Percentiles rank a stretch among this genome's conserved stretches.
These are phyloP conservation scores for Ziziphus jujuba DNA, from an alignment of 306 rosid genomes.

Conservation along the genomic window DNA sequence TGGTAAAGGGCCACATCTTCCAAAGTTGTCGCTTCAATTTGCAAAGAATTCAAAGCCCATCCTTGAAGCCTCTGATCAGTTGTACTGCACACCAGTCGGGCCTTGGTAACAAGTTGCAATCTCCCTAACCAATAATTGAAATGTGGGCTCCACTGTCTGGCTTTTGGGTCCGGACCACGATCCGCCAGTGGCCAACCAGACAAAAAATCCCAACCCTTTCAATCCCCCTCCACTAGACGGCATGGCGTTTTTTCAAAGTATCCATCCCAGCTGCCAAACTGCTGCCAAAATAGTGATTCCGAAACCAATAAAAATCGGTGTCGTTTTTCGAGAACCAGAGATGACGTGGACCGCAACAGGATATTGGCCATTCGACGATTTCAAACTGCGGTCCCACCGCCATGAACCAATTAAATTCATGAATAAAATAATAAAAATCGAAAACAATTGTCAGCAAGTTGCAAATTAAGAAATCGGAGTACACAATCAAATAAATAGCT, in stretches of 20 bases:
- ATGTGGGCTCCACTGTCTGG: background rate
- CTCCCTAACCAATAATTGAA: no score
- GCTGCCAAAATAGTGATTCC: slow-evolving; percentile 21
- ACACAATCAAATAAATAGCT: no score
- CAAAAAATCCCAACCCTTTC: background rate
- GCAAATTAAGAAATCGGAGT: background rate
- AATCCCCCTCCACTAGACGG: no score
- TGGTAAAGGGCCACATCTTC: no score
- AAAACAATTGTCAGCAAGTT: background rate
- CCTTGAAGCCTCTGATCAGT: background rate
- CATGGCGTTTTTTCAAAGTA: background rate
- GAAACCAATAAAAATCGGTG: slow-evolving; percentile 6
- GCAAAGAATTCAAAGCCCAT: background rate
- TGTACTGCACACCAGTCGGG: no score
- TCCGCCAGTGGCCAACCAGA: background rate
- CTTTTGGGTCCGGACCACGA: background rate
- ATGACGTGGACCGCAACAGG: slow-evolving; percentile 45
- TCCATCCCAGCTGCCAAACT: slow-evolving; percentile 27
- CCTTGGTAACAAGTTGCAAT: no score
- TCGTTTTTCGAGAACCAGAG: slow-evolving; percentile 10
- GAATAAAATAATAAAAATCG: background rate
- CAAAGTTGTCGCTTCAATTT: background rate
- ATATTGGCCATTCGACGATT: slow-evolving; percentile 53
- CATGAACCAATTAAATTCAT: background rate
- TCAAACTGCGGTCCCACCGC: slow-evolving; percentile 51